Percentiles rank a stretch among this genome's conserved stretches.
These are phyloP conservation scores for Teratosphaeria epicoccoides DNA, from an alignment of 2,329 filamentous ascomycete genomes.

Conservation along the genomic window DNA sequence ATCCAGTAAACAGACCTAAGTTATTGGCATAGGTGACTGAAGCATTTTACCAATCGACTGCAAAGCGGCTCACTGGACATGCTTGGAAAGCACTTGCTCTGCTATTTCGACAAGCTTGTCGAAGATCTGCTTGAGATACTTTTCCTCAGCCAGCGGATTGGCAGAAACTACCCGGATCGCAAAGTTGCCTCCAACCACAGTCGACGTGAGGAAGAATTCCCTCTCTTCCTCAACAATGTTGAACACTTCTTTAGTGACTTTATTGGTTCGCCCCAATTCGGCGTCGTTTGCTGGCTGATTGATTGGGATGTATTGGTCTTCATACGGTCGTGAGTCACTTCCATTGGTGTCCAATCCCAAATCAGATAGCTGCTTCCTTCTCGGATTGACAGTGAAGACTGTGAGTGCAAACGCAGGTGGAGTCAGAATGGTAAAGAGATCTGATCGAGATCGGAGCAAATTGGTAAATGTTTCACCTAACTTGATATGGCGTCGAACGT, in stretches of 20 bases:
- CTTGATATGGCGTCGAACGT: conserved; percentile 58
- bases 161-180: conserved; percentile 74
- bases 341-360: conserved; percentile 20
- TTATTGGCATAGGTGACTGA: too few relatives aligned
- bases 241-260: conserved; percentile 62
- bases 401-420: conserved; percentile 68
- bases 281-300: conserved; percentile 26
- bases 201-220: conserved; percentile 73
- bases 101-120: conserved; percentile 57
- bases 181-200: conserved; percentile 60
- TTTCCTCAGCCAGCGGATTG: conserved; percentile 58
- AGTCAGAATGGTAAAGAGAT: conserved; percentile 68
- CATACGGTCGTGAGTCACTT: conserved; percentile 17
- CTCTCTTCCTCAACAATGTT: conserved; percentile 63
- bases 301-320: conserved; percentile 18
- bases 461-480: conserved; percentile 61
- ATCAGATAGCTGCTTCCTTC: conserved; percentile 17
- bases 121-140: conserved; percentile 63
- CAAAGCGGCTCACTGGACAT: too few relatives aligned
- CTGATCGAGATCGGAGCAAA: conserved; percentile 47
- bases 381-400: conserved; percentile 56
- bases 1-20: too few relatives aligned
- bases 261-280: conserved; percentile 49
- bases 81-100: conserved; percentile 40
- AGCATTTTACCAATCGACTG: too few relatives aligned